These are phyloP conservation scores for Gonium pectorale DNA, from an alignment of 139 green algal genomes.

Conservation along the genomic window DNA sequence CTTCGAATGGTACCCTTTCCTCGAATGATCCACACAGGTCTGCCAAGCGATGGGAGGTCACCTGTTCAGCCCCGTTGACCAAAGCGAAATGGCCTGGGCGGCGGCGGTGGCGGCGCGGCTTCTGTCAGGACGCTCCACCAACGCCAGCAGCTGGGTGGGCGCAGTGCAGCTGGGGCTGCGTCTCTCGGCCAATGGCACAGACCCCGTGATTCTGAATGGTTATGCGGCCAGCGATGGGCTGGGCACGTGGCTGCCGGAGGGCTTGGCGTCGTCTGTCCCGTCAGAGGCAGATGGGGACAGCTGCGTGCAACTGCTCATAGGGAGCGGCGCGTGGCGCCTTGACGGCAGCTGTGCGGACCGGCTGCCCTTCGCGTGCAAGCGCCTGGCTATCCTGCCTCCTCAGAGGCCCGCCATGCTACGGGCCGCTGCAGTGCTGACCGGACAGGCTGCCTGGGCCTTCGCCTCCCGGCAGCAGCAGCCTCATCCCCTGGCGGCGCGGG, in stretches of 20 bases:
- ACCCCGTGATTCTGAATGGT: too few species aligned
- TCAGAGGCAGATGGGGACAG: background rate
- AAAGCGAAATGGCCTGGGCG: background rate
- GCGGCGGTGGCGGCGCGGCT: background rate
- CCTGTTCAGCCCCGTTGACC: slow-evolving; percentile 18
- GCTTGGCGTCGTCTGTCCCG: background rate
- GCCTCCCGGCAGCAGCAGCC: background rate
- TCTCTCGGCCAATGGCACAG: background rate
- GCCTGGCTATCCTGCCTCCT: background rate
- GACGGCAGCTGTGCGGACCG: background rate
- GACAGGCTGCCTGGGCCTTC: too few species aligned
- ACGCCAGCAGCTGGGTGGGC: background rate
- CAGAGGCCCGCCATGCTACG: background rate
- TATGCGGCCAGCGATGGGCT: background rate
- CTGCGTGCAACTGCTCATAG: background rate
- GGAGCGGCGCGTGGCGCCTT: background rate
- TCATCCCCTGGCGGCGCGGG: slow-evolving; percentile 1
- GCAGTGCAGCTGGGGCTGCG: background rate
- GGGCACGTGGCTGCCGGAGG: slow-evolving; percentile 7
- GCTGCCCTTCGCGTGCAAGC: slow-evolving; percentile 33
- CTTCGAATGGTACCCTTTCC: too few species aligned
- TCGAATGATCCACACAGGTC: too few species aligned
- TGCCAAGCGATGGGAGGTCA: slow-evolving; percentile 5
- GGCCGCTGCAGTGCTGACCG: background rate
- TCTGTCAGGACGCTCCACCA: background rate